A percentile compares a stretch with the other conserved stretches of the same genome.
phyloP scores from a whole-genome alignment of 108 stramenopile species.

The Epipyxis sp. region DNA sequence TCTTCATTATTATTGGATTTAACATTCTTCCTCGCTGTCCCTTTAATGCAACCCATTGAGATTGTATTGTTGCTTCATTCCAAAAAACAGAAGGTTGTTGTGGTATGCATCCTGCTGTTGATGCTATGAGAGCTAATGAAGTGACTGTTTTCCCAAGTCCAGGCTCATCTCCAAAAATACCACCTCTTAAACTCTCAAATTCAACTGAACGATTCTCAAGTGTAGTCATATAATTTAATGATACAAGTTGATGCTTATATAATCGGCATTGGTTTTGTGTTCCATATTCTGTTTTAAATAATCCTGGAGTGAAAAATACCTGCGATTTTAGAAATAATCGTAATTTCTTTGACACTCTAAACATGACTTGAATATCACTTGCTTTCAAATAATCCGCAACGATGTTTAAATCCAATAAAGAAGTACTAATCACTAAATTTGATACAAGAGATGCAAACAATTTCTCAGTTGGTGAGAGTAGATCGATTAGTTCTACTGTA shows the following conservation, averaged over 20 bases:
- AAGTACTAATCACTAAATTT: background rate
- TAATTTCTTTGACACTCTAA: background rate
- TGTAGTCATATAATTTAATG: background rate
- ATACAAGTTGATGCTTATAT: background rate
- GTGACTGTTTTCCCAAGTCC: conserved; percentile 78
- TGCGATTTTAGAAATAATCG: background rate
- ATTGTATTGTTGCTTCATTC: background rate
- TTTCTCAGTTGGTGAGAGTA: background rate
- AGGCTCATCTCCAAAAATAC: conserved; percentile 73
- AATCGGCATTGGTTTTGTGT: background rate
- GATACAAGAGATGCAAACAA: background rate
- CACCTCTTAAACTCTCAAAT: conserved; percentile 55
- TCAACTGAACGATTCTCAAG: background rate
- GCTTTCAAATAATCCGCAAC: background rate
- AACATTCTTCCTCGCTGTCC: background rate
- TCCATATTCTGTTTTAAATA: conserved; percentile 3
- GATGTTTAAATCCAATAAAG: background rate
- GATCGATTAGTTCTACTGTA: background rate
- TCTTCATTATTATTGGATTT: background rate
- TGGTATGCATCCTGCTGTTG: background rate
- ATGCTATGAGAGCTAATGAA: conserved; percentile 57
- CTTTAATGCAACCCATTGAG: background rate
- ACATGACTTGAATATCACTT: background rate
- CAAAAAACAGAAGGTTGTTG: background rate
- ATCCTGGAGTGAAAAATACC: background rate